Evolutionary conservation across 208 protist genomes (phyloP), one percentile per base, ranked within the genome.

Genomic region (Jaenimonas drosophilae): DNA sequence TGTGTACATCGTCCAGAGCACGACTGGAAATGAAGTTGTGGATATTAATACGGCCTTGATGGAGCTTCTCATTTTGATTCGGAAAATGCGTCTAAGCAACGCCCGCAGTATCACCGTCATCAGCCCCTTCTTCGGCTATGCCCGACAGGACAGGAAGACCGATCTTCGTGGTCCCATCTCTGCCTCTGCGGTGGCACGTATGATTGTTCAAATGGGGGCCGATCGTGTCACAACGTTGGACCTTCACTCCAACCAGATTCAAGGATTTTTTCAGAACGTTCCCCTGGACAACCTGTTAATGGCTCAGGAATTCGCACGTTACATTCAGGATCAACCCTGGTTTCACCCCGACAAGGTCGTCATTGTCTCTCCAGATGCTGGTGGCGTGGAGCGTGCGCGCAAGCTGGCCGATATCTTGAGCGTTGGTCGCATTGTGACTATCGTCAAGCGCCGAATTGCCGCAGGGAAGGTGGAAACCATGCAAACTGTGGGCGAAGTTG

Each of bases 1-100:
- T 69, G 85, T 98, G 27, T 98, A 91, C 67, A 97, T 99, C 40
- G 96, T 99, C 46, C 93, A 98, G 61, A 84, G 87, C 48, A 97
- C 91, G 2, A 96, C 79, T 17, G 79, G 85, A 36, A 96, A 96
- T 49, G 69, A 78, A 34, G 49, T 89, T 11, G 64, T 90, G 7
- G 77, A 95, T 50, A 78, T 97, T 29, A 98, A 99, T 66, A 92
- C 93, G 27, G 72, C 88, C 17, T 64, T 98, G n/a, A 97, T 98
- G 91, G 95, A 98, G 67, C 73, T 97, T 37, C 67, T 96, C 14
- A 67, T 97, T 26, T 84, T 96, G 34, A 87, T 94, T 21, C 83
- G 88, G 42, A 94, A 93, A 38, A 81, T 96, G 67, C 74, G 79
- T 12, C 54, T 94, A 37, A 89, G 81, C 31, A 88, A 88, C 49